Base-by-base conservation (phyloP, 75 land plant genomes). In the Sequoia sempervirens region DNA sequence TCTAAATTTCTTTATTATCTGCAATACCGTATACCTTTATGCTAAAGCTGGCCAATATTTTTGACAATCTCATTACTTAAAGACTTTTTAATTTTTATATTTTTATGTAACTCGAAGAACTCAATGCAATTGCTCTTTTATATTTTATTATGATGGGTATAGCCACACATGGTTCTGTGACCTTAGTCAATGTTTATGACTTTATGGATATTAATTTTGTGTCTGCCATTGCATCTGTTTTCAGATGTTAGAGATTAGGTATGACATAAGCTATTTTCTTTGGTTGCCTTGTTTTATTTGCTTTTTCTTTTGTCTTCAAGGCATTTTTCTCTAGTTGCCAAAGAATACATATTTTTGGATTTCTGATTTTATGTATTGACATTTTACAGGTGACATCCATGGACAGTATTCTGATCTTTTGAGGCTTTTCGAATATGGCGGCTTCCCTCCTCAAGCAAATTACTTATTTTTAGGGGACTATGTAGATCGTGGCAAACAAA, bases 381-480 rank as follows among this genome's bases (percentile, higher is more conserved):
- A 58, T 74, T 84, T 81, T 84, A 75, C 87, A 92, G 94, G 94
- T 84, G 93, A 94, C 75, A 90, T 91, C 13, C 92, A 90, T 84
- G 92, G 92, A 5, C 87, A 90, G 45, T 90, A 91, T 83, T 85
- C 90, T 61, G 92, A 87, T 70, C 89, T 91, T 28, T 84, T 91
- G 54, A 87, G 92, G 84, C 89, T 91, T 80, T 91, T 91, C 83
- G 92, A 90, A 80, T 91, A 90, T 87, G 92, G 92, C 64, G 89
- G 92, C 45, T 87, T 91, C 34, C 92, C 92, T 6, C 92, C 89
- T 20, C 80, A 90, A 45, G 91, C 92, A n/a, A 91, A 91, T 84
- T 91, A 91, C 58, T 69, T 91, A 40, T 91, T 90, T 75, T 81
- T 91, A 87, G 92, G 92, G 52, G 92, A 91, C 80, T 91, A 91